A percentile compares a stretch with the other conserved stretches of the same genome.
These are phyloP conservation scores for Solanum aculeatissimum DNA, from an alignment of 305 asterid species.

Conservation along the genomic window DNA sequence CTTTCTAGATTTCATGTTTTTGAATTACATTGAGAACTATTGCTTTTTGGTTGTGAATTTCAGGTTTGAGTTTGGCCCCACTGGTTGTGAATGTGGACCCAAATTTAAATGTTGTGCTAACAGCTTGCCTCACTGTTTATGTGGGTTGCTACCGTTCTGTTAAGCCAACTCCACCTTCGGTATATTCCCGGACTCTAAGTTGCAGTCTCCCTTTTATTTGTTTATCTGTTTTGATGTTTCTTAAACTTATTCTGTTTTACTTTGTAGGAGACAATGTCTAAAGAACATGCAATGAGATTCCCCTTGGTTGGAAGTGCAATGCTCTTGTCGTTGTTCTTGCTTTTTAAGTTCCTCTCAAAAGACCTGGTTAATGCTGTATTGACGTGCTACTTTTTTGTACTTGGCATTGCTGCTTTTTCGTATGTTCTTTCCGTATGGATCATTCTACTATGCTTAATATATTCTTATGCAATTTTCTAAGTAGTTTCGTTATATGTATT, in stretches of 20 bases:
- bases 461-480: not conserved
- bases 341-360: constrained; percentile 83
- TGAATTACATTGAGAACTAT: constrained; percentile 3
- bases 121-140: constrained; percentile 80
- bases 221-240: not conserved
- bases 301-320: constrained; percentile 94
- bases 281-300: constrained; percentile 92
- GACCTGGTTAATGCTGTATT: constrained; percentile 96
- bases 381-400: constrained; percentile 85
- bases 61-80: constrained; percentile 88
- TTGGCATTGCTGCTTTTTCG: constrained; percentile 91
- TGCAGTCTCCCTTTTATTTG: not conserved
- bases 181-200: constrained; percentile 22
- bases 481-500: not conserved
- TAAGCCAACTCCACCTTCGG: constrained; percentile 93
- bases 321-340: constrained; percentile 86
- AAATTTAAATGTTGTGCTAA: constrained; percentile 70
- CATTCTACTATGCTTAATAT: constrained; percentile 7
- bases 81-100: constrained; percentile 86
- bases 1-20: not conserved
- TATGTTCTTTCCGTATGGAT: constrained; percentile 33
- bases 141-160: constrained; percentile 94
- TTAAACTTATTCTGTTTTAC: constrained; percentile 3
- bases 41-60: constrained; percentile 11
- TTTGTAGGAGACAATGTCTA: constrained; percentile 93